Evolutionary conservation across 148 eudicot genomes (phyloP).

Genomic region (Polygonum aviculare): DNA sequence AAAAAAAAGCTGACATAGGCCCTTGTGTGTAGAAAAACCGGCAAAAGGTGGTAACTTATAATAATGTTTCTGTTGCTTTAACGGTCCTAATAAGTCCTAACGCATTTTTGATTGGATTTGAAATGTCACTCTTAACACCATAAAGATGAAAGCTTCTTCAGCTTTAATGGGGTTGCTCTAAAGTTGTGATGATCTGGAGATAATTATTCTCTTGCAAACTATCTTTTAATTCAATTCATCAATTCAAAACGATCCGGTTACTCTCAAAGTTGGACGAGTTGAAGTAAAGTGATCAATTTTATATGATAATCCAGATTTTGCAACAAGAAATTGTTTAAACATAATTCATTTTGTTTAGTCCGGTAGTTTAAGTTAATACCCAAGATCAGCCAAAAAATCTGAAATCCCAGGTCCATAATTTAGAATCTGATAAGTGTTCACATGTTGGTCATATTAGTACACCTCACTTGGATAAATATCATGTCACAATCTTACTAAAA

Average conservation of each 20-base stretch:
- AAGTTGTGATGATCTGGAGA: background rate
- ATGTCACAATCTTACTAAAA: background rate
- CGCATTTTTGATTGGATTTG: background rate
- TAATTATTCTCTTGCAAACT: background rate
- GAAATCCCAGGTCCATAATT: background rate
- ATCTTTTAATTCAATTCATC: background rate
- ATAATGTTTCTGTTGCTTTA: background rate
- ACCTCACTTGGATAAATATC: slow-evolving; percentile 6
- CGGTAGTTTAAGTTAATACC: background rate
- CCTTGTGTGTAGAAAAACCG: background rate
- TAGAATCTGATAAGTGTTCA: background rate
- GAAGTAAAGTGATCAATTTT: background rate
- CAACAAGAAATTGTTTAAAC: background rate
- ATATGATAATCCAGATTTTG: background rate
- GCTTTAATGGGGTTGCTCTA: background rate
- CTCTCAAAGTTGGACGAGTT: background rate
- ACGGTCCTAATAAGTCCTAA: slow-evolving; percentile 5
- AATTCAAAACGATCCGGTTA: too few relatives aligned
- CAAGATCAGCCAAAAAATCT: background rate
- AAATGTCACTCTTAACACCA: background rate
- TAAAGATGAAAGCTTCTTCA: background rate
- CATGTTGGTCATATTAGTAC: background rate
- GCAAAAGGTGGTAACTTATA: background rate
- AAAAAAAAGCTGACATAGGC: background rate
- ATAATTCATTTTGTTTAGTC: too few relatives aligned